Percentiles rank a stretch among this genome's conserved stretches.
Evolutionary conservation across 2,329 filamentous ascomycete species (phyloP).

Genomic region (Alternaria sp.): DNA sequence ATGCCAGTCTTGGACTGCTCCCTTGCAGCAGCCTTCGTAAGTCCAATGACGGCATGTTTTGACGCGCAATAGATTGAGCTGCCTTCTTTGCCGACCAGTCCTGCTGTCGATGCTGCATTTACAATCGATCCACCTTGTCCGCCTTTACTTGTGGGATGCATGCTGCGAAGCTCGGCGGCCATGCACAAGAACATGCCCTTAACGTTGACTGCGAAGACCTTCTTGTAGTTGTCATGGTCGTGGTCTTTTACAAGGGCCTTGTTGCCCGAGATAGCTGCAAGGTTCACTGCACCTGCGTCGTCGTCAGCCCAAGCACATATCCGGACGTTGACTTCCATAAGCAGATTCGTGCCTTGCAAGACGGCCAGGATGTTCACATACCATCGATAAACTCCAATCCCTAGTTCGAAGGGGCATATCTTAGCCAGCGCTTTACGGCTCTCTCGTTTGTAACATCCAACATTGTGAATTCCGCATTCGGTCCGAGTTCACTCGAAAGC

Average conservation of each 20-base stretch:
- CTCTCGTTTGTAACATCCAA: conserved; percentile 48
- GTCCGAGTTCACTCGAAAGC: conserved; percentile 19
- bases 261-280: conserved; percentile 55
- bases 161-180: conserved; percentile 48
- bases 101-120: conserved; percentile 60
- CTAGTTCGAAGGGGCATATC: background rate
- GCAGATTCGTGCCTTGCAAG: background rate
- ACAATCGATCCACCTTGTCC: conserved; percentile 41
- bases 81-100: conserved; percentile 46
- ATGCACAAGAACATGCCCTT: conserved; percentile 46
- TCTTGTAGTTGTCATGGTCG: conserved; percentile 45
- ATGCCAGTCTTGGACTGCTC: conserved; percentile 36
- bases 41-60: conserved; percentile 37
- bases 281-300: conserved; percentile 11
- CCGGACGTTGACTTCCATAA: conserved; percentile 9
- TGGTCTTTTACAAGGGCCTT: conserved; percentile 32
- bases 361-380: background rate
- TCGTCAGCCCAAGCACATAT: conserved; percentile 1
- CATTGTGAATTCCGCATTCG: conserved; percentile 10
- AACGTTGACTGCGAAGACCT: conserved; percentile 48
- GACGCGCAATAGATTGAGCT: conserved; percentile 38
- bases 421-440: conserved; percentile 34
- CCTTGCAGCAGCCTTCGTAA: conserved; percentile 52
- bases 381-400: conserved; percentile 34
- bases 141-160: conserved; percentile 37